Percentiles rank a stretch among this genome's conserved stretches.
Evolutionary conservation across 768 basidiomycete species (phyloP).

Genomic region (Xanthoconium stramineum): DNA sequence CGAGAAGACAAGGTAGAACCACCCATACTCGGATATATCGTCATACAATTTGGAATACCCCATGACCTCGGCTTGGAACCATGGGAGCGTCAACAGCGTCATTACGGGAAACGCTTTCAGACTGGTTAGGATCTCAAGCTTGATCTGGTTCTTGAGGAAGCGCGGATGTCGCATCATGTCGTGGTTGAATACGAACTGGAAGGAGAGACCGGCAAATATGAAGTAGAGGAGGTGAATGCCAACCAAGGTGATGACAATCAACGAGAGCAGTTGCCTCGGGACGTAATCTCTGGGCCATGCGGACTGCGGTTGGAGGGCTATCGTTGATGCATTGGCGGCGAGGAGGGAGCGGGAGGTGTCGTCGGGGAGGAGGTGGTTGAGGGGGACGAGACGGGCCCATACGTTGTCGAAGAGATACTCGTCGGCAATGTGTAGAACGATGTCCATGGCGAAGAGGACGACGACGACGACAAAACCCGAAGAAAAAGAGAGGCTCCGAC

Average conservation of each 20-base stretch:
- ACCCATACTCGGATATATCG: conserved; percentile 75
- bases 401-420: conserved; percentile 69
- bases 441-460: conserved; percentile 64
- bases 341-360: conserved; percentile 20
- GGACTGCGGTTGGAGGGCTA: conserved; percentile 43
- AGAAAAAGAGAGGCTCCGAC: background rate
- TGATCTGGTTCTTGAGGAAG: conserved; percentile 87
- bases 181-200: conserved; percentile 86
- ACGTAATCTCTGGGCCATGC: conserved; percentile 87
- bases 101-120: conserved; percentile 80
- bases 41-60: conserved; percentile 82
- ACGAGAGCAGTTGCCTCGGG: conserved; percentile 72
- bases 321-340: conserved; percentile 38
- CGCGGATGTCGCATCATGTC: conserved; percentile 94
- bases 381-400: conserved; percentile 76
- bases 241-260: conserved; percentile 66
- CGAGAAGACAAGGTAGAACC: conserved; percentile 65
- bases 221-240: conserved; percentile 90
- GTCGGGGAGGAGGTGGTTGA: conserved; percentile 41
- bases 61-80: conserved; percentile 90
- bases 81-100: conserved; percentile 82
- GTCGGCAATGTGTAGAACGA: conserved; percentile 68
- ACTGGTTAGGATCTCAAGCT: conserved; percentile 71
- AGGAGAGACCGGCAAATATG: conserved; percentile 81
- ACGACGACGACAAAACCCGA: background rate